Base-by-base conservation (phyloP, 805 yeast species). In the Saccharomycopsis fermentans region DNA sequence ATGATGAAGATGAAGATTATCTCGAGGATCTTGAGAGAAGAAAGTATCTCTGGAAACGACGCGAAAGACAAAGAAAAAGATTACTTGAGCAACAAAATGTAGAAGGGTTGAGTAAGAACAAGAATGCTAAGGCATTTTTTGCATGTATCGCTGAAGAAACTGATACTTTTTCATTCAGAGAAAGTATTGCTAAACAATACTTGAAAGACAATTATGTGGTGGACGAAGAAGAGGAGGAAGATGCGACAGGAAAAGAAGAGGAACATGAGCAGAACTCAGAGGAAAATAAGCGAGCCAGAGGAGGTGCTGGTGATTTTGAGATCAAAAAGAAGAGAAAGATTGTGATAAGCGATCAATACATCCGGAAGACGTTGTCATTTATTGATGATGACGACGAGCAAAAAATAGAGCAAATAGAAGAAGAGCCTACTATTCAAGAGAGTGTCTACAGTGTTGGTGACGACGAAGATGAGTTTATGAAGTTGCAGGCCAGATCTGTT, bases 1-100 rank as follows among this genome's bases (percentile, higher is more conserved):
- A 86, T 61, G 90, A 84, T 62, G 92, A 84, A 63, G 94, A 86
- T 60, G 90, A 86, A 65, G 86, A 80, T 56, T 74, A 79, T 50
- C 43, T 52, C 17, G 61, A 56, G 24, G 62, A 56, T 21, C 67
- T 68, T 36, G 78, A 76, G 60, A 71, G 73, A 59, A 61, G 76
- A 52, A 68, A 70, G 50, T 68, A 69, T 52, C 69, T 69, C 55
- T 65, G 68, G 51, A 65, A 66, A 14, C 65, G 74, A 52, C 62
- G 70, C 54, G 72, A 73, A 63, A 67, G 74, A 57, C 82, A 83
- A 69, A 74, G 76, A 64, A 72, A 76, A 65, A 72, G 80, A 65
- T 68, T 81, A 62, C 62, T 77, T 65, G 77, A 77, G 61, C 74
- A 75, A 67, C 77, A 74, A 58, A 74, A 77, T 56, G 66, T 74